Conservation (phyloP, 169 alveolate genomes). For the Cytauxzoon felis region DNA sequence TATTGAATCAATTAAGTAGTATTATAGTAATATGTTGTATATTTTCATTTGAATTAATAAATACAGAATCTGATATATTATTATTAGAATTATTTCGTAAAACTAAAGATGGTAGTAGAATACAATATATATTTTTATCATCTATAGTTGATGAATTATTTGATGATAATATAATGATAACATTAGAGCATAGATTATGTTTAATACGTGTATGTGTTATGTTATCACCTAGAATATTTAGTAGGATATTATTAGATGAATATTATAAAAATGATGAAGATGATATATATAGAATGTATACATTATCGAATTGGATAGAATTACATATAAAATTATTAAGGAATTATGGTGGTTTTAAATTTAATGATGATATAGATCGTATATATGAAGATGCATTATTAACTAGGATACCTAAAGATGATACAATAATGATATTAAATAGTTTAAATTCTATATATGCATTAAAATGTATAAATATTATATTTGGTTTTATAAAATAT, state of each 20-base stretch:
- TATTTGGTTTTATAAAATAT: background rate
- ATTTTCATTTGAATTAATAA: slow-evolving; percentile 10
- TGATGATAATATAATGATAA: background rate
- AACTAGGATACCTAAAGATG: slow-evolving; percentile 15
- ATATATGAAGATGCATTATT: slow-evolving; percentile 2
- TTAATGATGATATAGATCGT: background rate
- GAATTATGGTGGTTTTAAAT: slow-evolving; percentile 5
- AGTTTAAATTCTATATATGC: slow-evolving; percentile 35
- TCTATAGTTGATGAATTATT: slow-evolving; percentile 20
- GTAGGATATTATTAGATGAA: background rate
- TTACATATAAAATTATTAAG: slow-evolving; percentile 11
- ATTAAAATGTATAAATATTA: slow-evolving; percentile 2
- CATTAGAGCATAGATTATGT: background rate
- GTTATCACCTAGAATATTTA: slow-evolving; percentile 30
- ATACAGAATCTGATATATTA: background rate
- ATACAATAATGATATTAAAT: slow-evolving; percentile 8
- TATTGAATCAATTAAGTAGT: slow-evolving; percentile 6
- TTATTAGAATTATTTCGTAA: background rate
- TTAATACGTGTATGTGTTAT: slow-evolving; percentile 35
- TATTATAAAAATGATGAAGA: background rate
- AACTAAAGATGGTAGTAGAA: background rate
- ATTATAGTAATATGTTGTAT: slow-evolving; percentile 13
- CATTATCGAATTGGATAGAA: slow-evolving; percentile 24
- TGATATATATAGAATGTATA: background rate
- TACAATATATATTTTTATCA: slow-evolving; percentile 13